Evolutionary conservation across 306 rosid species (phyloP).

Genomic region (Quercus variabilis): DNA sequence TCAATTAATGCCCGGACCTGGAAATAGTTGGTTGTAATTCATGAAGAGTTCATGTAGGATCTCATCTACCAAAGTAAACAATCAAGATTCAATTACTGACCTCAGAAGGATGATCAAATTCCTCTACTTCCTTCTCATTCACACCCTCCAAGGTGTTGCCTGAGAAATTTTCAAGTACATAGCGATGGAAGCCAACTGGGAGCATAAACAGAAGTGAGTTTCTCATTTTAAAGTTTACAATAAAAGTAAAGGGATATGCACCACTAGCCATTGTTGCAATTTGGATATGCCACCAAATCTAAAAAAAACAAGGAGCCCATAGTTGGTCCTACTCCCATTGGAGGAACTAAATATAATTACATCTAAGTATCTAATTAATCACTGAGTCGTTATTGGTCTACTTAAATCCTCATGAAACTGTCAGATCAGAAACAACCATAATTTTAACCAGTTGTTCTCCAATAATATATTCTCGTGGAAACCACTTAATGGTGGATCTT

Average conservation of each 20-base stretch:
- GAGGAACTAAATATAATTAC: neutral
- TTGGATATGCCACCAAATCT: neutral
- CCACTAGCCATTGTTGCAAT: neutral
- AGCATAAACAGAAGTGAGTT: constrained; percentile 6
- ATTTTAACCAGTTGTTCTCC: neutral
- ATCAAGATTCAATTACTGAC: constrained; percentile 36
- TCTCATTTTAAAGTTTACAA: neutral
- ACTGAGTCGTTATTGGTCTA: neutral
- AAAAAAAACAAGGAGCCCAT: too few relatives aligned
- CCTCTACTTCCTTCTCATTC: constrained; percentile 58
- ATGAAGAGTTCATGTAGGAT: neutral
- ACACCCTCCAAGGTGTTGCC: constrained; percentile 43
- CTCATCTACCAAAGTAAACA: constrained; percentile 15
- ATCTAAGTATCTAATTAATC: neutral
- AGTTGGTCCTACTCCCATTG: too few relatives aligned
- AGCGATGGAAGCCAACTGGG: constrained; percentile 85
- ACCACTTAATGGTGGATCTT: neutral
- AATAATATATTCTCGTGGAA: neutral
- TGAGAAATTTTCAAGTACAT: constrained; percentile 59
- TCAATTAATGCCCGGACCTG: constrained; percentile 85
- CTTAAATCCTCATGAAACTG: neutral
- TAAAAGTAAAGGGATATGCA: neutral
- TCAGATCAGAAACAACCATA: neutral
- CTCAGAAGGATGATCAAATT: constrained; percentile 87
- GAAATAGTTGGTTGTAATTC: constrained; percentile 13